A percentile compares a stretch with the other conserved stretches of the same genome.
Conservation (phyloP, 305 asterid species). For the Fraxinus xanthoxyloides region DNA sequence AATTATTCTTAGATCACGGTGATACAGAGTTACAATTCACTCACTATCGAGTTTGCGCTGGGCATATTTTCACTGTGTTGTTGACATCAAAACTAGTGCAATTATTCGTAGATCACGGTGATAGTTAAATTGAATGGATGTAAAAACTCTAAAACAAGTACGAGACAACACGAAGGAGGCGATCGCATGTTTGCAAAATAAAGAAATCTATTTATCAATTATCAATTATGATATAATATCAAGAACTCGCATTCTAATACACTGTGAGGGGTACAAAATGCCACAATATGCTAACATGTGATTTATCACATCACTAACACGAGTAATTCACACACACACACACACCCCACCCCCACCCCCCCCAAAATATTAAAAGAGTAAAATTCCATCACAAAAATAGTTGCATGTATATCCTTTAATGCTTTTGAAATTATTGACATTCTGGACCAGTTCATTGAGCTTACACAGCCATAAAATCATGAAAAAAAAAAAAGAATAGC, state of each 20-base stretch:
- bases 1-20: background rate
- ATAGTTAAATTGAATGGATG: background rate
- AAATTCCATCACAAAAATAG: background rate
- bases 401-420: background rate
- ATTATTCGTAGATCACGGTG: background rate
- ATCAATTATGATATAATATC: background rate
- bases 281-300: background rate
- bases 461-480: background rate
- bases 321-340: too few species aligned
- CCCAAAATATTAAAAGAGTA: too few species aligned
- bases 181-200: background rate
- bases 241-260: background rate
- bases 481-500: background rate
- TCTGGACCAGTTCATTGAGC: background rate
- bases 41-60: background rate
- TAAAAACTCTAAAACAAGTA: background rate
- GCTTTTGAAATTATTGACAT: background rate
- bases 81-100: background rate
- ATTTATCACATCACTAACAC: background rate
- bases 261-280: background rate
- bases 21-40: too few species aligned
- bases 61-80: background rate
- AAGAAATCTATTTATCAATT: background rate
- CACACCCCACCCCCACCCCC: too few species aligned
- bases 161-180: background rate